phyloP scores from a whole-genome alignment of 1,284 basidiomycete genomes.

The Meira miltonrushii region DNA sequence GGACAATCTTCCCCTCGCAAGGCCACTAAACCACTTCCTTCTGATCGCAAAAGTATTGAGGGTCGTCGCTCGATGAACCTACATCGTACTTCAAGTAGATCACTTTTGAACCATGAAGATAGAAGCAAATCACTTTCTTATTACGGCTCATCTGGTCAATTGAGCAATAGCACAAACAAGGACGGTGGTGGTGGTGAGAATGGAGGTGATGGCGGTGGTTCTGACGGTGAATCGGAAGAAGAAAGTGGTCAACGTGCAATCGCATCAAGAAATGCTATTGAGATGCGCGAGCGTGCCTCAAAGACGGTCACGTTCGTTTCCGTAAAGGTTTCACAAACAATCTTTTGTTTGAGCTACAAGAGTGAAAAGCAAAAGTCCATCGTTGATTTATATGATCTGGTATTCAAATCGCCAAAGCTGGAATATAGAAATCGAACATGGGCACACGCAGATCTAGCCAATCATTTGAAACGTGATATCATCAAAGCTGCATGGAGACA shows the following conservation, averaged over 20 bases:
- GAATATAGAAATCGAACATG: constrained; percentile 82
- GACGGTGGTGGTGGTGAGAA: constrained; percentile 32
- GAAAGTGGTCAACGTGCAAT: constrained; percentile 25
- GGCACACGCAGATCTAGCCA: constrained; percentile 56
- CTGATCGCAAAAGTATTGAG: too few species aligned
- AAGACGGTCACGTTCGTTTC: constrained; percentile 67
- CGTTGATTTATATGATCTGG: constrained; percentile 58
- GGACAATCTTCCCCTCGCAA: constrained; percentile 16
- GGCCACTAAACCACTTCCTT: neutral
- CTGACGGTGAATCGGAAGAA: constrained; percentile 12
- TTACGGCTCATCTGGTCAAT: neutral
- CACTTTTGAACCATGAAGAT: too few species aligned
- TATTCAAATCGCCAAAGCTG: constrained; percentile 59
- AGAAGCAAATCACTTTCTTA: too few species aligned
- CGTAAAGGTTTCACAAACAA: constrained; percentile 69
- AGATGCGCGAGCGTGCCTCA: constrained; percentile 56
- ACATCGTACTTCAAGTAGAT: neutral
- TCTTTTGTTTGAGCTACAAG: constrained; percentile 55
- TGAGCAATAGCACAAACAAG: constrained; percentile 16
- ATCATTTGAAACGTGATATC: constrained; percentile 46
- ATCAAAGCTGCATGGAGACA: constrained; percentile 49
- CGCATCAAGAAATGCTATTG: constrained; percentile 40
- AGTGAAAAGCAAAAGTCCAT: constrained; percentile 57
- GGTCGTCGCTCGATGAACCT: too few species aligned
- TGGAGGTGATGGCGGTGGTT: constrained; percentile 32